phyloP scores from a whole-genome alignment of 2,329 filamentous ascomycete genomes.

The Fusarium pseudoanthophilum region DNA sequence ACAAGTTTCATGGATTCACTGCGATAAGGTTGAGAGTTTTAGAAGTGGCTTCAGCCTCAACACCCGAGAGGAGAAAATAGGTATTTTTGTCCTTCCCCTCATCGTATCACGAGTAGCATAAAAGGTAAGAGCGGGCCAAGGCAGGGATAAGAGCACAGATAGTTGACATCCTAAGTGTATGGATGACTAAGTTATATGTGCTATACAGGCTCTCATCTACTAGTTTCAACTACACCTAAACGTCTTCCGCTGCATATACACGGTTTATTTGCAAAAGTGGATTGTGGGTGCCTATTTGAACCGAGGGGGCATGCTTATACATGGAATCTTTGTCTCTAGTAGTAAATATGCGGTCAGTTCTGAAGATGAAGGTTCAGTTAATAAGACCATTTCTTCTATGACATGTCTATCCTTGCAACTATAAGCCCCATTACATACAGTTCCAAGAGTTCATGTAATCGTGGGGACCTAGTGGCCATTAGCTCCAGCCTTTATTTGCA shows the following conservation, averaged over 20 bases:
- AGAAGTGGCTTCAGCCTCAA: neutral
- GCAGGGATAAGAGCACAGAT: accelerated
- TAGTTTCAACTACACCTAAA: neutral
- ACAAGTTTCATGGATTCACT: too few species aligned
- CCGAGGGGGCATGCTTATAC: too few species aligned
- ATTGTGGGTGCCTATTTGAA: neutral
- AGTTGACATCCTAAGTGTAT: neutral
- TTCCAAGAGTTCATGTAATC: neutral
- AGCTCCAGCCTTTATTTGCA: accelerated
- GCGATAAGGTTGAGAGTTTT: neutral
- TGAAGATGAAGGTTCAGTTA: neutral
- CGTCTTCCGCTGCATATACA: too few species aligned
- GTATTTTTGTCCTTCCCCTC: neutral
- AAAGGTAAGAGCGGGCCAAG: neutral
- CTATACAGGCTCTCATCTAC: neutral
- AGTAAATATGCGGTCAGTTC: too few species aligned
- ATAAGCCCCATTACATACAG: accelerated
- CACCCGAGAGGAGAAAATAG: neutral
- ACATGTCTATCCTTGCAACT: accelerated
- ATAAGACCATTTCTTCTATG: too few species aligned
- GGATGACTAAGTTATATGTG: too few species aligned
- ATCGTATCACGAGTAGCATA: too few species aligned
- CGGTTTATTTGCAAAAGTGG: accelerated
- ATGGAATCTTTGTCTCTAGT: neutral
- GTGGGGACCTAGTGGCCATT: neutral